Evolutionary conservation across 176 grass and related monocot genomes (phyloP).

Genomic region (Panicum miliaceum): DNA sequence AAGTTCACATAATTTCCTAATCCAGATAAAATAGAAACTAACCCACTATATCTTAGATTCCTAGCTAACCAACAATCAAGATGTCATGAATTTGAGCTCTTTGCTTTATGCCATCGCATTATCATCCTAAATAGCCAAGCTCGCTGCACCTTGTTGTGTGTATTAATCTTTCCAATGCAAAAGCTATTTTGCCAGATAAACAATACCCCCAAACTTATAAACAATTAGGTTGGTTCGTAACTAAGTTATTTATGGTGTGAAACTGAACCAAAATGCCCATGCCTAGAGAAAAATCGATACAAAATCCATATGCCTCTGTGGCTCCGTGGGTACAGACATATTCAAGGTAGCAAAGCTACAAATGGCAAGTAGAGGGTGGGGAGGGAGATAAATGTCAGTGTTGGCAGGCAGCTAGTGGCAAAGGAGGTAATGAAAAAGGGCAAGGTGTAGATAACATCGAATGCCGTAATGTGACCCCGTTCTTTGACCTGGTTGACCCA

Average conservation of each 20-base stretch:
- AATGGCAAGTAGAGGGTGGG: not conserved
- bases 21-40: constrained; percentile 12
- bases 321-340: too few relatives aligned
- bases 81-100: not conserved
- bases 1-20: not conserved
- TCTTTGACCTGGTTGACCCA: not conserved
- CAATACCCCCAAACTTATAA: not conserved
- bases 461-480: not conserved
- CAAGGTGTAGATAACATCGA: not conserved
- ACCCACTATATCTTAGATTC: not conserved
- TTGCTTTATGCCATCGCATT: not conserved
- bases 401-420: not conserved
- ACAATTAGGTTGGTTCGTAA: not conserved
- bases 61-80: not conserved
- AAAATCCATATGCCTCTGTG: not conserved
- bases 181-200: not conserved
- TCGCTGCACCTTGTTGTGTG: too few relatives aligned
- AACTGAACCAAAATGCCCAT: not conserved
- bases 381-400: not conserved
- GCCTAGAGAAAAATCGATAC: not conserved
- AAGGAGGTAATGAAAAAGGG: too few relatives aligned
- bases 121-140: not conserved
- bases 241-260: not conserved
- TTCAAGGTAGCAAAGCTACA: constrained; percentile 12
- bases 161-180: not conserved